Base-by-base conservation (phyloP, 163 green algal species). In the Prototheca cutis region DNA sequence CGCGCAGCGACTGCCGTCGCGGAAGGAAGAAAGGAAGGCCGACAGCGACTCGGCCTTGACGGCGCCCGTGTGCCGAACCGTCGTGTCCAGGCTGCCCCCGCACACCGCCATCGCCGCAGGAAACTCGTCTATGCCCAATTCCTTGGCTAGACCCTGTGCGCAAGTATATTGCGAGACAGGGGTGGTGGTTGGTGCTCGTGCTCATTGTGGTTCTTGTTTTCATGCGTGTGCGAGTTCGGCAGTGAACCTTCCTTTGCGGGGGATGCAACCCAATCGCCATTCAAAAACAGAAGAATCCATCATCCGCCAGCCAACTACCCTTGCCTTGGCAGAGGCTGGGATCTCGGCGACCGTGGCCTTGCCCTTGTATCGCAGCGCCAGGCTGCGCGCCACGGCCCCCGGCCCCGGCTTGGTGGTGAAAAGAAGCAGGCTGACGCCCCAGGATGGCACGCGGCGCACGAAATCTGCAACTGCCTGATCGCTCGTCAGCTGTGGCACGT, bases 81-180 rank as follows among this genome's bases (percentile, higher is more conserved):
- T 40, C 1, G 49, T 54, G 2, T 64, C 53, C 13, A 56, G 48
- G 59, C 87, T 75, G 42, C 79, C 79, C 32, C 75, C 87, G 74
- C 88, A 95, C 0, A 94, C 49, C 10, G 72, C 76, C n/a, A 90
- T 15, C 39, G 91, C 49, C 15, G 74, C 55, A 3, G 84, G 86
- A 30, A 75, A 72, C 42, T 45, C 59, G 24, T 23, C 65, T 0
- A 80, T 39, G 18, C 69, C 31, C 33, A 73, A 65, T 8, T 30
- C 27, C 17, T 13, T 31, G 6, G 5, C 33, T 24, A 51, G 13
- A 15, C 36, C 36, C 36, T 45, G n/a, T n/a, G n/a, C n/a, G n/a
- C n/a, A n/a, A n/a, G n/a, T n/a, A n/a, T n/a, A n/a, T n/a, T n/a
- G n/a, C n/a, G n/a, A n/a, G n/a, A n/a, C n/a, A n/a, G n/a, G n/a